phyloP scores from a whole-genome alignment of 176 grass and related monocot species.

The Alopecurus myosuroides region DNA sequence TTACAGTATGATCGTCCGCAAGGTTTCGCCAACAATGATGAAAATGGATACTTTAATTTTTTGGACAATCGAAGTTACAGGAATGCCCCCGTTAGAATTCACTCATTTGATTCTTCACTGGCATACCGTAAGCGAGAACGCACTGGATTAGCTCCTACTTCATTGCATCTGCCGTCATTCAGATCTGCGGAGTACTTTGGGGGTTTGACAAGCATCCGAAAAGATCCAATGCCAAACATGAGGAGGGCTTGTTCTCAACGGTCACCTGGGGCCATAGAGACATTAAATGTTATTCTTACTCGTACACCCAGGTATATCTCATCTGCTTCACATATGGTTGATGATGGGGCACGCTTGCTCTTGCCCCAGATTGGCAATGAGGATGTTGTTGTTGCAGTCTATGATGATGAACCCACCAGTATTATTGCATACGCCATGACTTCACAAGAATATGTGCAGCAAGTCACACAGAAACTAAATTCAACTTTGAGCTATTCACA shows the following conservation, averaged over 20 bases:
- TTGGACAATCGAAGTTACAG: conserved; percentile 23
- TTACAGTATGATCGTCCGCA: conserved; percentile 39
- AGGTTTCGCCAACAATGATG: conserved; percentile 39
- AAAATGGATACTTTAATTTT: conserved; percentile 35
- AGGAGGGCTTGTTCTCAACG: conserved; percentile 76
- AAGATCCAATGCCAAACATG: conserved; percentile 62
- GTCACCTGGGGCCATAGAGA: conserved; percentile 57
- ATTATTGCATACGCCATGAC: conserved; percentile 88
- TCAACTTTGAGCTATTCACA: conserved; percentile 43
- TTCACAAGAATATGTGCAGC: conserved; percentile 48
- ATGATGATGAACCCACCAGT: conserved; percentile 96
- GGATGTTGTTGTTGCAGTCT: conserved; percentile 63
- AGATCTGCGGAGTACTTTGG: conserved; percentile 56
- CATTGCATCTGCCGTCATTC: conserved; percentile 50
- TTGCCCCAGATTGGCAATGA: conserved; percentile 57
- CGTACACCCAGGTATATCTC: conserved; percentile 52
- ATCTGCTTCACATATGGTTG: conserved; percentile 38
- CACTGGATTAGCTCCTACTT: conserved; percentile 47
- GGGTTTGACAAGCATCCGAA: conserved; percentile 33
- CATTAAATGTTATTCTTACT: conserved; percentile 54
- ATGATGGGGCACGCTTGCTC: conserved; percentile 70
- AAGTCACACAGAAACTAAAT: conserved; percentile 31
- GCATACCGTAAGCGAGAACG: conserved; percentile 44
- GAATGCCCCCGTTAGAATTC: conserved; percentile 69
- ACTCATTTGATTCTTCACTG: conserved; percentile 72